Base-by-base conservation (phyloP, 2,329 filamentous ascomycete species). In the Beauveria medogensis region DNA sequence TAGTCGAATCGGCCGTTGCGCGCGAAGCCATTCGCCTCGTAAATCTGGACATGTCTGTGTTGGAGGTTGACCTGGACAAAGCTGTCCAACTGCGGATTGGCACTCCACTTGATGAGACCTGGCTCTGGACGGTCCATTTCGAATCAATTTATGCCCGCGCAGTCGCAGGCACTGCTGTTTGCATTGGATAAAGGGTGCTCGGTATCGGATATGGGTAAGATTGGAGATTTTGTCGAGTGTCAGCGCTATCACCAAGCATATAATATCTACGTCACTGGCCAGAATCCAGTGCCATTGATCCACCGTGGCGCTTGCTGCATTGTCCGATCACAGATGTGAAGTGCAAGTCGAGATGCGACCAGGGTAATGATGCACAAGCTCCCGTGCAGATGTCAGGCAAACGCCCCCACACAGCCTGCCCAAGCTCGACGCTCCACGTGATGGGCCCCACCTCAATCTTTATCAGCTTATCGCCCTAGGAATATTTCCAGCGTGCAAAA, bases 11-110 rank as follows among this genome's bases (percentile, higher is more conserved):
- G 73, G 0, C 82, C 80, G 20, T 77, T 75, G 43, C 81, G 79
- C 10, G 83, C 84, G 63, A 82, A 78, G 1, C 85, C 84, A 3
- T 78, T 85, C 0, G 85, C 83, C 66, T 85, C 79, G 67, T 85
- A 87, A 24, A 87, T 76, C 69, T 87, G 83, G 43, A 87, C 80
- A 44, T 85, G 77, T 47, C 83, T 80, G 63, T 86, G 82, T 65
- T 86, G 83, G 53, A 88, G 72, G 66, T 87, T 88, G 71, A 88
- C 80, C 67, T 86, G 83, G 59, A 88, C 77, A 66, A 88, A 88
- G 59, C 80, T 83, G 68, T 87, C 80, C 63, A 80, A 75, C 14
- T 74, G 73, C 20, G 81, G 75, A 64, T 83, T 84, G 55, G 85
- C 82, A 24, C 84, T 87, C 85, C 85, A 88, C 68, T 85, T 84